phyloP scores from a whole-genome alignment of 176 grass and related monocot genomes.

The Chloris gayana region DNA sequence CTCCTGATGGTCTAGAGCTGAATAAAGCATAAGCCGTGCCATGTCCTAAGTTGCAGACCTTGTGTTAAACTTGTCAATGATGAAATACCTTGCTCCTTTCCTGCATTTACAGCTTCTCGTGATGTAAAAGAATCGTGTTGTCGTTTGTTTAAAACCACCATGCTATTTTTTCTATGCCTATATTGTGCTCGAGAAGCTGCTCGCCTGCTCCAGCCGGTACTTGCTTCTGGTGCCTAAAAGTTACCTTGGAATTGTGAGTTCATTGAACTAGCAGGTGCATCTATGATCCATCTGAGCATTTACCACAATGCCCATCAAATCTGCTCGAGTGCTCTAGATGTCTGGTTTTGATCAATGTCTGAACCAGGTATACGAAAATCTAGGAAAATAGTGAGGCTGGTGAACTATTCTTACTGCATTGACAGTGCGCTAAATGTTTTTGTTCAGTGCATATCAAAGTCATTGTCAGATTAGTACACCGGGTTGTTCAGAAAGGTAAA shows the following conservation, averaged over 20 bases:
- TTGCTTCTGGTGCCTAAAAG: neutral
- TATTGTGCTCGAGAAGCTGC: neutral
- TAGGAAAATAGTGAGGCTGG: neutral
- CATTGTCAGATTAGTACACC: neutral
- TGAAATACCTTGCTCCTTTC: neutral
- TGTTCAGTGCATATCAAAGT: neutral
- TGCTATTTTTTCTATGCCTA: neutral
- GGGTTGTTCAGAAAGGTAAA: too few relatives aligned
- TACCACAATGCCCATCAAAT: neutral
- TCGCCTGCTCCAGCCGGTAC: neutral
- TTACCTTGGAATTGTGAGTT: neutral
- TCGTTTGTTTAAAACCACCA: neutral
- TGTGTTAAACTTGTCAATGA: neutral
- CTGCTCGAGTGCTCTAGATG: too few relatives aligned
- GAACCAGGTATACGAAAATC: too few relatives aligned
- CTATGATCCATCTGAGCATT: neutral
- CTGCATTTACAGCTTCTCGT: neutral
- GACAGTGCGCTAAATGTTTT: neutral
- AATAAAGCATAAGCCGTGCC: constrained; percentile 20
- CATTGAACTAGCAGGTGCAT: neutral
- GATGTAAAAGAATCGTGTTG: neutral
- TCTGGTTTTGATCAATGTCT: too few relatives aligned
- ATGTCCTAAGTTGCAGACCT: neutral
- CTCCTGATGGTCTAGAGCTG: constrained; percentile 9
- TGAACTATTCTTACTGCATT: neutral